Percentiles rank a stretch among this genome's conserved stretches.
Evolutionary conservation across 805 yeast species (phyloP).

Genomic region (Saccharomyces jurei): DNA sequence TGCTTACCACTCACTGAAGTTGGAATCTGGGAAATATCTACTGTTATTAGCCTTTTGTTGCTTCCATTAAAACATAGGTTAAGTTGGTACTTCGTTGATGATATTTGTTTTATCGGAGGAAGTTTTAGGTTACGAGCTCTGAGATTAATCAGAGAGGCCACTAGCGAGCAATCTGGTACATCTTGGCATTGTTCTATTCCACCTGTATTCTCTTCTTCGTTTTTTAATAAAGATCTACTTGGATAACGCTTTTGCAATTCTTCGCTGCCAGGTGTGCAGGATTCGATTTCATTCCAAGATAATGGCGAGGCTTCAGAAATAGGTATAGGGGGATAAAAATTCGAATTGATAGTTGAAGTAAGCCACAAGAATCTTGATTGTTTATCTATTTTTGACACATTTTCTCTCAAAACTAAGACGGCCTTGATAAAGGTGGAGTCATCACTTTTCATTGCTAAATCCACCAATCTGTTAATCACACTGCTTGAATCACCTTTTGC

Average conservation of each 20-base stretch:
- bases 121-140: slow-evolving; percentile 18
- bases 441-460: slow-evolving; percentile 3
- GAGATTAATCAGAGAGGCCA: slow-evolving; percentile 55
- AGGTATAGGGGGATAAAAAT: slow-evolving; percentile 23
- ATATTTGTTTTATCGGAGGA: slow-evolving; percentile 10
- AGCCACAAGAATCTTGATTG: slow-evolving; percentile 19
- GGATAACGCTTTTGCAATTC: slow-evolving; percentile 7
- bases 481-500: not conserved
- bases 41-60: slow-evolving; percentile 20
- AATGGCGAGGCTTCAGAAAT: slow-evolving; percentile 15
- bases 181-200: slow-evolving; percentile 18
- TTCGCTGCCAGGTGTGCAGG: slow-evolving; percentile 1
- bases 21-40: slow-evolving; percentile 16
- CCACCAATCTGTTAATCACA: not conserved
- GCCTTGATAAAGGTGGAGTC: slow-evolving; percentile 10
- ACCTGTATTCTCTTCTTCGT: slow-evolving; percentile 3
- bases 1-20: slow-evolving; percentile 10
- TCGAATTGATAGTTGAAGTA: slow-evolving; percentile 14
- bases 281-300: slow-evolving; percentile 12
- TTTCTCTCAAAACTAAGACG: slow-evolving; percentile 10
- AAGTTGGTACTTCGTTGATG: slow-evolving; percentile 10
- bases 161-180: slow-evolving; percentile 65
- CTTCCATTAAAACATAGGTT: slow-evolving; percentile 25
- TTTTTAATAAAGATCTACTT: not conserved
- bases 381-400: slow-evolving; percentile 4